phyloP scores from a whole-genome alignment of 73 alveolate species.

The Paramecium sonneborni region DNA sequence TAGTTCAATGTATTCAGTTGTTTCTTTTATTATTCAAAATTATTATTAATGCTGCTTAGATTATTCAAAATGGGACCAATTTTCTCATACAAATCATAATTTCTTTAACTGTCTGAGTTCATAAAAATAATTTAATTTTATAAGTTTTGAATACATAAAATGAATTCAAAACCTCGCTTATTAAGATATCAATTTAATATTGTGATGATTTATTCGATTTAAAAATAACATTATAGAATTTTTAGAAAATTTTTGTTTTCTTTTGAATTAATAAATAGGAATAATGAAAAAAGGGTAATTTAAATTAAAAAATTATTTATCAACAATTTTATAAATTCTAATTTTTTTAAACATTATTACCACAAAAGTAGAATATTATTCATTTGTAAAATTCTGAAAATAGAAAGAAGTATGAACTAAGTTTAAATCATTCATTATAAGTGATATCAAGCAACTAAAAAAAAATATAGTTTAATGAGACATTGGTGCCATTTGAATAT shows the following conservation, averaged over 20 bases:
- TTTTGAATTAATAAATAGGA: too few species aligned
- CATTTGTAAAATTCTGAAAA: background rate
- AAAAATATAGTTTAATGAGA: background rate
- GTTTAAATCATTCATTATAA: background rate
- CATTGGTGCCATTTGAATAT: background rate
- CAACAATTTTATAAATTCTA: too few species aligned
- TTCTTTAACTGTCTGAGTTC: conserved; percentile 32
- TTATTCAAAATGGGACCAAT: conserved; percentile 1
- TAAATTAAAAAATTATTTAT: too few species aligned
- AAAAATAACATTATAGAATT: too few species aligned
- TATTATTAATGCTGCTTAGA: background rate
- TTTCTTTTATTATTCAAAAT: conserved; percentile 6
- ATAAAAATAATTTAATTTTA: background rate
- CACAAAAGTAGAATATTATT: background rate
- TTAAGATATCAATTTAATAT: too few species aligned
- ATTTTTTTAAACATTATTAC: too few species aligned
- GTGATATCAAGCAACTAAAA: background rate
- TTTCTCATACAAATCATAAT: conserved; percentile 26
- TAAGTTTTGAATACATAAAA: too few species aligned
- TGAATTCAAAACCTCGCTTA: too few species aligned
- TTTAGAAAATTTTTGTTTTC: too few species aligned
- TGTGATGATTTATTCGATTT: too few species aligned
- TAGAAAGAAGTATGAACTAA: background rate
- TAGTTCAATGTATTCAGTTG: background rate
- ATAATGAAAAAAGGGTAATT: too few species aligned